Conservation (phyloP, 169 alveolate species). For the Cryptosporidium ubiquitum region DNA sequence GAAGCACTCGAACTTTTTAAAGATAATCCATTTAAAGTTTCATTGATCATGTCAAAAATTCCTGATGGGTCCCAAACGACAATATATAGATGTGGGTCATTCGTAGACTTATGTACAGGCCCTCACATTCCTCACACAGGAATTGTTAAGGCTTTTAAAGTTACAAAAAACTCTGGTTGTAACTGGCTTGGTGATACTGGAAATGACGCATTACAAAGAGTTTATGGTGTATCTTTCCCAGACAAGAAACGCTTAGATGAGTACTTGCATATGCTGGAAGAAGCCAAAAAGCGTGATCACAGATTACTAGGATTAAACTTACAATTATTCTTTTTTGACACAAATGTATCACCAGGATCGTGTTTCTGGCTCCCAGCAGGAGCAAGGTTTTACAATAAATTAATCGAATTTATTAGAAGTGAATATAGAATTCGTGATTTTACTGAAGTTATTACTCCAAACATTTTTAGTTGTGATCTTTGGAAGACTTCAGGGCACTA, state of each 20-base stretch:
- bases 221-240: slow-evolving; percentile 99
- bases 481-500: slow-evolving; percentile 99
- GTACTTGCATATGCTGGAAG: slow-evolving; percentile 92
- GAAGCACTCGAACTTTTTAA: slow-evolving; percentile 96
- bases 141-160: slow-evolving; percentile 92
- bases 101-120: slow-evolving; percentile 99
- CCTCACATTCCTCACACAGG: slow-evolving; percentile 98
- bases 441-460: slow-evolving; percentile 96
- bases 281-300: slow-evolving; percentile 98
- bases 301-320: slow-evolving; percentile 93
- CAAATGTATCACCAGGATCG: slow-evolving; percentile 87
- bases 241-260: slow-evolving; percentile 93
- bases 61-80: slow-evolving; percentile 95
- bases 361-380: slow-evolving; percentile 98
- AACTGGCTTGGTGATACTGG: slow-evolving; percentile 97
- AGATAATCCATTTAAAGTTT: slow-evolving; percentile 97
- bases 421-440: slow-evolving; percentile 89
- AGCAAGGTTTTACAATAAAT: slow-evolving; percentile 95
- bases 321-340: slow-evolving; percentile 94
- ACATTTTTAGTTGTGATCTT: slow-evolving; percentile 92
- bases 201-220: slow-evolving; percentile 97
- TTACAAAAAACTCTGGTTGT: slow-evolving; percentile 96
- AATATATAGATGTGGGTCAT: slow-evolving; percentile 96
- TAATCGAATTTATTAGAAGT: slow-evolving; percentile 93
- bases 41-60: slow-evolving; percentile 94